Base-by-base conservation (phyloP, 805 yeast species). In the Saccharomycopsis fodiens region DNA sequence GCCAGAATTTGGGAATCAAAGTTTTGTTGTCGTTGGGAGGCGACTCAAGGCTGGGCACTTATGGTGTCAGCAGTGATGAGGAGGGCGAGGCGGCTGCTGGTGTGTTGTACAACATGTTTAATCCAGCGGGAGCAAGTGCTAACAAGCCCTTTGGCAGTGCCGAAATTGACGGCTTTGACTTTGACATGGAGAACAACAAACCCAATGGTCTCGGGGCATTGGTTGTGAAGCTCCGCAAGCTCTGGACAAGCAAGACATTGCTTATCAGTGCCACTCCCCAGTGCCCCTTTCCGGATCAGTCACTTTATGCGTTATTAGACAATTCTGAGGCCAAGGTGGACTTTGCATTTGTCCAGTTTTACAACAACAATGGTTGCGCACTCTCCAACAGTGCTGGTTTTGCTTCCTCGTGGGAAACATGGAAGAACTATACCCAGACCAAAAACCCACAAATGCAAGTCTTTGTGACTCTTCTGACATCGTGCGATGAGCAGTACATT, bases 121-220 rank as follows among this genome's bases (percentile, higher is more conserved):
- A 79, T 50, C 76, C 50, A 23, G 30, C 20, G 55, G 80, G 79
- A 49, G 75, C 32, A 48, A 87, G 85, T 32, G 19, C 44, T 6
- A 31, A 16, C 3, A 49, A 43, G 35, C 52, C 52, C 15, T 49
- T 49, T 39, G 50, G 81, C 52, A 82, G 77, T 53, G 70, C 95
- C 1, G 63, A 81, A 22, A 70, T 91, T 39, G 97, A 91, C 62
- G 97, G 97, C 20, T 89, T 88, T 59, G 97, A 91, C 62, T 80
- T 88, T 52, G 97, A 91, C 62, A 77, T 85, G 56, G 97, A 91
- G 63, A 75, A 77, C 59, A 69, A 69, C 49, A 62, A 69, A 46
- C 69, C 71, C 43, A 65, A 68, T 1, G 96, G 95, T 12, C 81
- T 81, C 56, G 74, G 78, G 30, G 74, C 82, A 12, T 61, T 82